Base-by-base conservation (phyloP, 768 basidiomycete species). In the Agaricus sinodeliciosus region DNA sequence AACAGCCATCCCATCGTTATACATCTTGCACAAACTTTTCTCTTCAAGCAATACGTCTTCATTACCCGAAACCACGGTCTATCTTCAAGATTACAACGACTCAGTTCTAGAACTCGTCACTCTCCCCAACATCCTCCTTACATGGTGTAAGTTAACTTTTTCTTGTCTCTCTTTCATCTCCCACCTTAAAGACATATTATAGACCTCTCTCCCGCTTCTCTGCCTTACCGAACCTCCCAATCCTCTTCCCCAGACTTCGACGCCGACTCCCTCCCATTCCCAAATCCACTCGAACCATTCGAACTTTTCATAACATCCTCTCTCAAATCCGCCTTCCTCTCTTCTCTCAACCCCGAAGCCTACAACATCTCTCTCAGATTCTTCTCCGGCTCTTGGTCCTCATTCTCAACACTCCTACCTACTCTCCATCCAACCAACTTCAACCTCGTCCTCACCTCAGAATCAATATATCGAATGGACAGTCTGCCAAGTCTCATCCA, bases 21-120 rank as follows among this genome's bases (percentile, higher is more conserved):
- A 81, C 57, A 69, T 95, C 51, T 73, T 97, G 1, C 72, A 76
- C 5, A 67, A 77, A 42, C 60, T 94, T 4, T 81, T 91, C 49
- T 74, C 68, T 35, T 65, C 57, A 4, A 56, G 49, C 11, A 48
- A 57, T 7, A 46, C 58, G 15, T 27, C 2, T 2, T 36, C 25
- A 31, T 12, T 54, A 27, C 65, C 73, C 36, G 46, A 43, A 48
- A 84, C 81, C 0, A 69, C 77, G 26, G 60, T 96, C 7, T 86
- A 92, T 62, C 69, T 96, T 1, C 94, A 97, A 74, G 94, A 97
- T 65, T 98, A 94, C 70, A 98, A 97, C 65, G 68, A 73, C 0
- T 82, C 85, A 6, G 90, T 92, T 8, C 69, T 94, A 6, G 79
- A 85, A 47, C 78, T 94, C 5, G 82, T 89, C 16, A 90, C 90